Conservation (phyloP, 495 filamentous ascomycete species). For the Neurospora cerealis region DNA sequence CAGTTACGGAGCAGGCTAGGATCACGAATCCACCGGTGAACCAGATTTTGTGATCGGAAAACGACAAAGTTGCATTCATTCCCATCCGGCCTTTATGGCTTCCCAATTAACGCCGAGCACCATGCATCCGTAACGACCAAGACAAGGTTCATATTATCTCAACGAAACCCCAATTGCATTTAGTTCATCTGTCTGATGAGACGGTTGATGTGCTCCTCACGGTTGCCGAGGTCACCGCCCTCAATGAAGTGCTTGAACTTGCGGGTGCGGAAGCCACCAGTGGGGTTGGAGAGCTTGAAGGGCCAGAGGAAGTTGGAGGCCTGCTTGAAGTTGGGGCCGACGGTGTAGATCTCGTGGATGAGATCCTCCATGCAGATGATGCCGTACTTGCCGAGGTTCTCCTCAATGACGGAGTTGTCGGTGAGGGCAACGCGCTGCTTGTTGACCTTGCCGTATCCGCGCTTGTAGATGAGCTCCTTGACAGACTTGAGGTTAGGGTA, state of each 20-base stretch:
- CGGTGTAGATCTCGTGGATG: conserved; percentile 98
- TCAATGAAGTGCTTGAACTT: conserved; percentile 99
- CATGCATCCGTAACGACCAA: conserved; percentile 29
- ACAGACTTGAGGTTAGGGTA: conserved; percentile 98
- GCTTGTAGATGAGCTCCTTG: conserved; percentile 99
- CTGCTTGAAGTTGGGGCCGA: conserved; percentile 99
- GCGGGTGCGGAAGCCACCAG: conserved; percentile 83
- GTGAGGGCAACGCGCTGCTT: conserved; percentile 93
- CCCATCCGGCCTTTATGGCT: conserved; percentile 16
- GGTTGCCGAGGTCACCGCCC: conserved; percentile 96
- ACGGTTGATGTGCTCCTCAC: conserved; percentile 96
- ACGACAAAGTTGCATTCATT: conserved; percentile 23
- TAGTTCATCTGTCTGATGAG: conserved; percentile 99
- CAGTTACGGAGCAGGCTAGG: conserved; percentile 12
- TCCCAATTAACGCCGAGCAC: conserved; percentile 21
- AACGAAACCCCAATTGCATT: conserved; percentile 11
- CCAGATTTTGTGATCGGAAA: conserved; percentile 11
- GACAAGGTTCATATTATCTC: conserved; percentile 25
- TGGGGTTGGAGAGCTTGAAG: conserved; percentile 98
- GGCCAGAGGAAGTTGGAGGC: conserved; percentile 99
- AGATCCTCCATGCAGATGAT: conserved; percentile 99
- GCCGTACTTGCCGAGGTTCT: conserved; percentile 90
- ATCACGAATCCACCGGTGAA: conserved; percentile 14
- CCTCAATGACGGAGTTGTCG: conserved; percentile 96
- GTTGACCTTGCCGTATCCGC: conserved; percentile 94